Conservation (phyloP, 768 basidiomycete species). For the Amanita polypyramis region DNA sequence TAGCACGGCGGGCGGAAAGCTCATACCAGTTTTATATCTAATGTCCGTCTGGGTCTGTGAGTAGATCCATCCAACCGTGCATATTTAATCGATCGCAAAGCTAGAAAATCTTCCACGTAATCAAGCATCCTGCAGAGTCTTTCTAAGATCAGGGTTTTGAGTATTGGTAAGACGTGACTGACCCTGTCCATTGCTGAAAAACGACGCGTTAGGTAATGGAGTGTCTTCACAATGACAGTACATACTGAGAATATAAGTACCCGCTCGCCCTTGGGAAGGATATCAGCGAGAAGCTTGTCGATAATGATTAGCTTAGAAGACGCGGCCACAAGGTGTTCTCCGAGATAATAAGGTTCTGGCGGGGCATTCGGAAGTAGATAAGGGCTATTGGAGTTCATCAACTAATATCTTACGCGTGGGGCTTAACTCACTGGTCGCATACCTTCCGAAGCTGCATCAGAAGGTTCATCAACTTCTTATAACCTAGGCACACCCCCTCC, state of each 20-base stretch:
- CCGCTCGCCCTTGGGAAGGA: constrained; percentile 48
- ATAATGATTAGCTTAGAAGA: constrained; percentile 47
- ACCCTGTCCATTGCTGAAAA: constrained; percentile 45
- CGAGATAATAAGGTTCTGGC: constrained; percentile 37
- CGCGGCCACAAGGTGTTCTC: constrained; percentile 44
- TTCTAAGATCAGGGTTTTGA: neutral
- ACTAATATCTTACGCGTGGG: neutral
- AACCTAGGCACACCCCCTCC: constrained; percentile 22
- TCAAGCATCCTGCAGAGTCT: constrained; percentile 45
- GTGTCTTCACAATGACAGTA: neutral
- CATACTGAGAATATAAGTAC: constrained; percentile 62
- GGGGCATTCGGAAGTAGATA: constrained; percentile 40
- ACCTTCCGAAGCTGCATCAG: constrained; percentile 61
- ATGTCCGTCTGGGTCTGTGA: constrained; percentile 37
- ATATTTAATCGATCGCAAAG: constrained; percentile 44
- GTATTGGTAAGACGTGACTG: neutral
- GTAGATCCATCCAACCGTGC: constrained; percentile 52
- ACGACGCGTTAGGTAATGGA: neutral
- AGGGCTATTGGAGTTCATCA: constrained; percentile 24
- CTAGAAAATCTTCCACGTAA: constrained; percentile 57
- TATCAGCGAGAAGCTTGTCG: constrained; percentile 47
- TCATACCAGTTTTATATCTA: constrained; percentile 48
- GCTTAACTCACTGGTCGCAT: constrained; percentile 50
- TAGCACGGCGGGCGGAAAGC: neutral
- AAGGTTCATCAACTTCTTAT: constrained; percentile 54